Percentiles rank a stretch among this genome's conserved stretches.
phyloP scores from a whole-genome alignment of 2,329 filamentous ascomycete species.

The Spiromastix sp. region DNA sequence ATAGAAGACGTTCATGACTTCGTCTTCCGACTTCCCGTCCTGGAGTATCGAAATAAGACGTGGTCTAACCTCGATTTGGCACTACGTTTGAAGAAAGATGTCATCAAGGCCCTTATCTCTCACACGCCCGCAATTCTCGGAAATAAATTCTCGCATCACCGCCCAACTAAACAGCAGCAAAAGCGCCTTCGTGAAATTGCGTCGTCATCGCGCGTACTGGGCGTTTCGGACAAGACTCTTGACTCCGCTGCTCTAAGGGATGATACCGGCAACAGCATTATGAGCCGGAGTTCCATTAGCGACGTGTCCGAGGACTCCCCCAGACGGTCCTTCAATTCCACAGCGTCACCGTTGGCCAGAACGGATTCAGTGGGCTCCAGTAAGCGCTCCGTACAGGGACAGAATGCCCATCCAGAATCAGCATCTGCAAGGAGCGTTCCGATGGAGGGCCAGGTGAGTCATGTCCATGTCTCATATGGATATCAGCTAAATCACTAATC shows the following conservation, averaged over 20 bases:
- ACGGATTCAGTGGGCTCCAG: not conserved
- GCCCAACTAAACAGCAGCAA: conserved; percentile 69
- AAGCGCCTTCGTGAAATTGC: conserved; percentile 72
- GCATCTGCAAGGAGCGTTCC: conserved; percentile 27
- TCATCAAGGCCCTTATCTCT: conserved; percentile 85
- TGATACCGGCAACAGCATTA: conserved; percentile 23
- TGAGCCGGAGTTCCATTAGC: conserved; percentile 28
- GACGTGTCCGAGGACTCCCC: conserved; percentile 27
- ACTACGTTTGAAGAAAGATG: conserved; percentile 83
- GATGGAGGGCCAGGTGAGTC: no score
- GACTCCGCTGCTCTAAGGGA: conserved; percentile 8
- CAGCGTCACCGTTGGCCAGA: conserved; percentile 23
- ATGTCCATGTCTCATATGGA: no score
- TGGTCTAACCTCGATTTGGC: conserved; percentile 97
- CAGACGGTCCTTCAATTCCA: conserved; percentile 26
- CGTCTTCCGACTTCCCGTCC: conserved; percentile 85
- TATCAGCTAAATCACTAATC: conserved; percentile 16
- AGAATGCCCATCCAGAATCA: no score
- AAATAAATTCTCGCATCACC: conserved; percentile 89
- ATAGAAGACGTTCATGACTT: conserved; percentile 96
- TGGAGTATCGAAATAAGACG: conserved; percentile 97
- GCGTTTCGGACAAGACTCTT: conserved; percentile 23
- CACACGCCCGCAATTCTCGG: conserved; percentile 94
- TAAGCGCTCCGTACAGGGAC: not conserved
- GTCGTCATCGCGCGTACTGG: conserved; percentile 59